These are phyloP conservation scores for Cnidoscolus chayamansa DNA, from an alignment of 441 rosid species.

Conservation along the genomic window DNA sequence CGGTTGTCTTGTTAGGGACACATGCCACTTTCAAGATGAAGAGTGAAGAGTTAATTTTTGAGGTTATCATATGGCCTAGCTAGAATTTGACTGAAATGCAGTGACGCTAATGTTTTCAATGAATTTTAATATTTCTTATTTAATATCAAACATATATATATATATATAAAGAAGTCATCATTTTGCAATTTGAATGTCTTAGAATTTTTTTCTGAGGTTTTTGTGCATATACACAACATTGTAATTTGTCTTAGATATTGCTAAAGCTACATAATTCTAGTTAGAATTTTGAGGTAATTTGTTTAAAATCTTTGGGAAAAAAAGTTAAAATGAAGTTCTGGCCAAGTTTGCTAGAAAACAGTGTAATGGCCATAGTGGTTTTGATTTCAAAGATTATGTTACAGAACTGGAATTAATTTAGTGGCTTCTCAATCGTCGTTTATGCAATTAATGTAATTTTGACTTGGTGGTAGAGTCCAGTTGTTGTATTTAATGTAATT, in stretches of 20 bases:
- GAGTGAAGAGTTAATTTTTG: too few relatives aligned
- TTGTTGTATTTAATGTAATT: not conserved
- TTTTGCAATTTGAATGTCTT: not conserved
- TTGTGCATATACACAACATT: not conserved
- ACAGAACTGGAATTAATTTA: not conserved
- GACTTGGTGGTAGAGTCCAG: not conserved
- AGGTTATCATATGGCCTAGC: not conserved
- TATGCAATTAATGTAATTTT: not conserved
- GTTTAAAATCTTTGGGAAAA: not conserved
- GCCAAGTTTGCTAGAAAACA: not conserved
- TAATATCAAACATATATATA: not conserved
- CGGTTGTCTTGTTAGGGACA: too few relatives aligned
- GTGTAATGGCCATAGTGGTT: not conserved
- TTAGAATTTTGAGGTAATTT: not conserved
- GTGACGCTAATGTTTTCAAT: not conserved
- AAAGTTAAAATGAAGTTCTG: not conserved
- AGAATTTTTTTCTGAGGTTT: not conserved
- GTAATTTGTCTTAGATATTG: not conserved
- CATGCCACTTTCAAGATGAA: too few relatives aligned
- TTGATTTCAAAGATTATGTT: not conserved
- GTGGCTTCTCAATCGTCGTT: not conserved
- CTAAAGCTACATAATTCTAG: not conserved
- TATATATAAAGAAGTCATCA: too few relatives aligned
- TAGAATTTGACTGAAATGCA: not conserved
- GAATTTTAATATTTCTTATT: not conserved